Evolutionary conservation across 768 basidiomycete species (phyloP), one percentile per base, ranked within the genome.

Genomic region (Mycena alexandri): DNA sequence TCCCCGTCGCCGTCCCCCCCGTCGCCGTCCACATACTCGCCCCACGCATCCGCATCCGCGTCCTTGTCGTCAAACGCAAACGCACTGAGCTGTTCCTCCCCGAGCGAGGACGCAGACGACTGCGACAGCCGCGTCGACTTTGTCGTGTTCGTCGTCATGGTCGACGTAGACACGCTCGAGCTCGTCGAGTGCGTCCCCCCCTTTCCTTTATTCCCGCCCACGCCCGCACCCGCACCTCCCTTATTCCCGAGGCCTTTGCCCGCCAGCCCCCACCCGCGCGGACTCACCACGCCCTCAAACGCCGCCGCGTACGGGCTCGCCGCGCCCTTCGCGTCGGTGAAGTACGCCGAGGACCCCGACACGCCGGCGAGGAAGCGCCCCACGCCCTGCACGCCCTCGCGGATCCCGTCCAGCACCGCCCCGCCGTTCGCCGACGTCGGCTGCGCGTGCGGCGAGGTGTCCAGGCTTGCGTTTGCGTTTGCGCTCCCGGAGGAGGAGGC

Each of bases 361-460:
- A n/a, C n/a, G n/a, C n/a, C n/a, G 6, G 86, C 83, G 34, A 93
- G 78, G 52, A 91, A 79, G 41, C 90, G 81, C 63, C 86, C 79
- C 43, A 89, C 80, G 34, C 83, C 88, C 64, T 88, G 86, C 5
- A 91, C 88, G 16, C 90, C 86, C 70, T 88, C 91, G 70, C 86
- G 87, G 71, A 93, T 83, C 8, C 88, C 89, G 70, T 88, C 89
- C 0, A 91, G 73, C 24, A 87, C 76, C 1, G 81, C 78, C 16
- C 80, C 77, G 16, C 73, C 76, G 50, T 78, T 73, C 36, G 78
- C 73, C 24, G 69, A 61, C 14, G 71, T 74, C 68, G 33, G 63
- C 63, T 25, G 67, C 55, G 34, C 7, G 34, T n/a, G n/a, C n/a
- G n/a, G n/a, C n/a, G n/a, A n/a, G n/a, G n/a, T n/a, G n/a, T n/a